These are phyloP conservation scores for Eimeria sp. DNA, from an alignment of 169 alveolate species.

Conservation along the genomic window DNA sequence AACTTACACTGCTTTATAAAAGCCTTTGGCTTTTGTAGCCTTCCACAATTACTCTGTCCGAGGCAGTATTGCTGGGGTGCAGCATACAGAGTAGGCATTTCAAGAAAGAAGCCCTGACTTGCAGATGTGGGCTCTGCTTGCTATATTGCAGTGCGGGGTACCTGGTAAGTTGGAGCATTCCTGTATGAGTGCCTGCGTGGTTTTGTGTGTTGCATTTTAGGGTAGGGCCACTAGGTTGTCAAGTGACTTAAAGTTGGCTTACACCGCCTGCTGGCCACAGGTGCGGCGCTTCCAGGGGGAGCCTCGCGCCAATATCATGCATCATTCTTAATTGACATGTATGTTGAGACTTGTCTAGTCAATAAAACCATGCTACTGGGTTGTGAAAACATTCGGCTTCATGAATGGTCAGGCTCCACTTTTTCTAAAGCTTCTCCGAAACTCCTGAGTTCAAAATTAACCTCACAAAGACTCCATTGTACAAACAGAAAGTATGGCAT, in stretches of 20 bases:
- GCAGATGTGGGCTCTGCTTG: not conserved
- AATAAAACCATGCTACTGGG: not conserved
- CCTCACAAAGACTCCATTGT: not conserved
- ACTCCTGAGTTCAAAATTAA: not conserved
- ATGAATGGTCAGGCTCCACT: not conserved
- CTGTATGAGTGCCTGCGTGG: not conserved
- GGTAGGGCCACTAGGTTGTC: not conserved
- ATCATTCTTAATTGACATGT: not conserved
- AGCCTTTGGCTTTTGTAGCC: not conserved
- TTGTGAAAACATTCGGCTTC: not conserved
- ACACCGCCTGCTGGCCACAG: not conserved
- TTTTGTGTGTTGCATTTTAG: not conserved
- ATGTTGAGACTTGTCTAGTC: not conserved
- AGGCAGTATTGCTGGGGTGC: not conserved
- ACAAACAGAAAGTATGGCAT: not conserved
- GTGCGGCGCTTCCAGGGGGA: not conserved
- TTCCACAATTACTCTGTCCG: not conserved
- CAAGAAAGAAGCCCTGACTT: not conserved
- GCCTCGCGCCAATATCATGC: not conserved
- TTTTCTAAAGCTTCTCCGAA: not conserved
- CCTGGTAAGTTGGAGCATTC: not conserved
- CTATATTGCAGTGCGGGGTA: not conserved
- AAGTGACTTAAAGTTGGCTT: not conserved
- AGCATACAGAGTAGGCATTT: not conserved
- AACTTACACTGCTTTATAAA: not conserved